Percentiles rank a stretch among this genome's conserved stretches.
phyloP scores from a whole-genome alignment of 768 basidiomycete genomes.

The Sporobolomyces roseus region DNA sequence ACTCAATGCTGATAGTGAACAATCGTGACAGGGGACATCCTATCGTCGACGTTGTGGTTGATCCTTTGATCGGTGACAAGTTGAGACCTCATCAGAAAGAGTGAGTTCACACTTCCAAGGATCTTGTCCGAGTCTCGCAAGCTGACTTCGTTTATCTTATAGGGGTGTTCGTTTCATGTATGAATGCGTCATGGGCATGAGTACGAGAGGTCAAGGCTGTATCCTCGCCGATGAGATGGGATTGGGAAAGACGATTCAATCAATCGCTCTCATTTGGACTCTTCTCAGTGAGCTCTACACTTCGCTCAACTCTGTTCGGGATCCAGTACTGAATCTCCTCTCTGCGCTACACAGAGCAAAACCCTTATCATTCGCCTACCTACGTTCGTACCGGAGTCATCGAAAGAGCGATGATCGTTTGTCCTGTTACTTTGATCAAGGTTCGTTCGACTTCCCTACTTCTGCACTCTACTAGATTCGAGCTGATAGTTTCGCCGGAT shows the following conservation, averaged over 20 bases:
- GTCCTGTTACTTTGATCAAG: slow-evolving; percentile 83
- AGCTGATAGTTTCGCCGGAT: too few relatives aligned
- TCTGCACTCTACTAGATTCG: not conserved
- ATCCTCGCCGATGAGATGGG: slow-evolving; percentile 99
- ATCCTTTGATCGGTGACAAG: slow-evolving; percentile 70
- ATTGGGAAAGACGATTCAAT: slow-evolving; percentile 77
- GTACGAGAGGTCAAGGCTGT: slow-evolving; percentile 83
- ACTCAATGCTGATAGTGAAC: too few relatives aligned
- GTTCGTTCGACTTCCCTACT: slow-evolving; percentile 51
- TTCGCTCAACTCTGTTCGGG: too few relatives aligned
- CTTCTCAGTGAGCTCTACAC: too few relatives aligned
- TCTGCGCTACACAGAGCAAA: slow-evolving; percentile 65
- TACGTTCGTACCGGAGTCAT: slow-evolving; percentile 55
- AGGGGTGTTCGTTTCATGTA: slow-evolving; percentile 84
- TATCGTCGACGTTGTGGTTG: slow-evolving; percentile 72
- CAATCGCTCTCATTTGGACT: slow-evolving; percentile 88
- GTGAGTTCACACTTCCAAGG: slow-evolving; percentile 52
- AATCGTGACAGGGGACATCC: slow-evolving; percentile 60
- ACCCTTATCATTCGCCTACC: slow-evolving; percentile 59
- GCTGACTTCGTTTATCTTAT: not conserved
- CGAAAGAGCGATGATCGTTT: slow-evolving; percentile 84
- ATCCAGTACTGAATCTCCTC: too few relatives aligned
- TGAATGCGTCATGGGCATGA: slow-evolving; percentile 85
- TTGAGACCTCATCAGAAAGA: slow-evolving; percentile 87
- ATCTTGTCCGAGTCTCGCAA: too few relatives aligned